These are phyloP conservation scores for Rheum nobile DNA, from an alignment of 148 eudicot species.

Conservation along the genomic window DNA sequence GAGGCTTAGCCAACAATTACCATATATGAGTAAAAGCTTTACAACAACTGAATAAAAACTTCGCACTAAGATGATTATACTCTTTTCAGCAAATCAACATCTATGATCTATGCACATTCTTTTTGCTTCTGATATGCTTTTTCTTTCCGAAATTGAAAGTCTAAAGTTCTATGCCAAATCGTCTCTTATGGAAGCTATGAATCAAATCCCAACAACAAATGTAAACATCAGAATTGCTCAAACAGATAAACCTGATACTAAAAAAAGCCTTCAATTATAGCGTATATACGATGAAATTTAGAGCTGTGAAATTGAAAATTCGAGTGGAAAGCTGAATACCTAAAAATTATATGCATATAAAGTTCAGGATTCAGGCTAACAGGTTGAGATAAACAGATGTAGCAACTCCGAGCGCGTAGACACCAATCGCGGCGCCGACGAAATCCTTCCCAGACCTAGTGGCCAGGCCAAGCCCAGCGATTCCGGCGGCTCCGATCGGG, in stretches of 20 bases:
- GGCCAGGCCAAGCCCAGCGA: conserved; percentile 56
- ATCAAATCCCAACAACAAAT: not conserved
- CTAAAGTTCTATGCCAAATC: not conserved
- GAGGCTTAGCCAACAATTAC: too few relatives aligned
- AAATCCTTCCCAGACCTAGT: conserved; percentile 31
- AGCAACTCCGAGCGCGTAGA: conserved; percentile 62
- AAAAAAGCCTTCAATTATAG: not conserved
- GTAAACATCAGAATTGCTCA: not conserved
- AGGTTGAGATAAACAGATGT: conserved; percentile 43
- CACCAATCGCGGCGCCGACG: conserved; percentile 49
- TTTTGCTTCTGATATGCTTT: too few relatives aligned
- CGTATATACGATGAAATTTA: not conserved
- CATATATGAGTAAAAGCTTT: too few relatives aligned
- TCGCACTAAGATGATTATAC: too few relatives aligned
- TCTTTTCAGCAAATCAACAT: too few relatives aligned
- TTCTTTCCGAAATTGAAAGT: too few relatives aligned
- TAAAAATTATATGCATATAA: not conserved
- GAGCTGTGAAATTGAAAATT: not conserved
- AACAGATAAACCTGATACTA: not conserved
- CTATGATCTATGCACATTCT: too few relatives aligned
- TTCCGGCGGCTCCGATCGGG: conserved; percentile 53
- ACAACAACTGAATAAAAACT: too few relatives aligned
- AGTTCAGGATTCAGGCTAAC: conserved; percentile 4
- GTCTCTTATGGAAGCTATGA: not conserved
- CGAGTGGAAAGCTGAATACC: not conserved